Conservation (phyloP, 2,329 filamentous ascomycete genomes). For the Alternaria sp. region DNA sequence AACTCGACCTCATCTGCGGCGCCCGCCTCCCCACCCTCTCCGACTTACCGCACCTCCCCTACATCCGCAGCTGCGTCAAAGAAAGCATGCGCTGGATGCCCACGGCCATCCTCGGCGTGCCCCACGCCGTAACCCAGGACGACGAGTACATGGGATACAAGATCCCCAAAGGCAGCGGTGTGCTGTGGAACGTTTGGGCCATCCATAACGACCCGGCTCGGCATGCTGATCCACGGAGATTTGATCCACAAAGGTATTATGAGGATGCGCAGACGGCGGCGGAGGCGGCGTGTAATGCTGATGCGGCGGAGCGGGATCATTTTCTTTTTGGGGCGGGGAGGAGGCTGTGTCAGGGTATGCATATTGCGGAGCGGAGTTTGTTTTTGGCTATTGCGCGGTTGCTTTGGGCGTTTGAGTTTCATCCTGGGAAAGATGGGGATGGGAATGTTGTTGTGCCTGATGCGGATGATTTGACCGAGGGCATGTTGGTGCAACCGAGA, state of each 20-base stretch:
- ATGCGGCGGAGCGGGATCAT: slow-evolving; percentile 40
- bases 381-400: slow-evolving; percentile 41
- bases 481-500: slow-evolving; percentile 23
- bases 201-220: slow-evolving; percentile 49
- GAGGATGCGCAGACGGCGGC: slow-evolving; percentile 35
- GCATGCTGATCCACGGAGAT: slow-evolving; percentile 51
- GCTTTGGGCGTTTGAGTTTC: slow-evolving; percentile 44
- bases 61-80: slow-evolving; percentile 37
- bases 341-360: slow-evolving; percentile 47
- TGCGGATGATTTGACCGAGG: slow-evolving; percentile 21
- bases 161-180: slow-evolving; percentile 47
- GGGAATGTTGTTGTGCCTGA: slow-evolving; percentile 18
- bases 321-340: slow-evolving; percentile 49
- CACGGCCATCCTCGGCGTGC: slow-evolving; percentile 27
- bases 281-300: slow-evolving; percentile 41
- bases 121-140: slow-evolving; percentile 33
- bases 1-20: slow-evolving; percentile 40
- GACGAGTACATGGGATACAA: slow-evolving; percentile 42
- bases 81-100: slow-evolving; percentile 43
- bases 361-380: slow-evolving; percentile 41
- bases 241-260: slow-evolving; percentile 52
- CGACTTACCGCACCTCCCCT: slow-evolving; percentile 31
- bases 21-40: slow-evolving; percentile 38
- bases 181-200: slow-evolving; percentile 46
- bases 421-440: background rate